These are phyloP conservation scores for Intubia oerlemansii DNA, from an alignment of 2,329 filamentous ascomycete species.

Conservation along the genomic window DNA sequence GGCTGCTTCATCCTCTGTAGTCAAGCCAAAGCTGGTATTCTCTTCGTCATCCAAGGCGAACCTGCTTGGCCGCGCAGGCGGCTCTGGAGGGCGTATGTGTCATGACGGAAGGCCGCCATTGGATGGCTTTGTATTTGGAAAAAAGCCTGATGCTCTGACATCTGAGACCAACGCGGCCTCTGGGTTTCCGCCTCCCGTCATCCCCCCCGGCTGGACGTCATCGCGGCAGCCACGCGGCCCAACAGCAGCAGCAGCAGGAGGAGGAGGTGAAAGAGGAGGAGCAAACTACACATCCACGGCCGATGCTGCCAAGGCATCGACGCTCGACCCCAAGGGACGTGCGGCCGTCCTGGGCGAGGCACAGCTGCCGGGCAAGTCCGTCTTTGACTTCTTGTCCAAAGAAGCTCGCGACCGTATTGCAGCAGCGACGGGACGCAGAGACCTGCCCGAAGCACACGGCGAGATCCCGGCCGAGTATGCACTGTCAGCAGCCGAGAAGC, in stretches of 20 bases:
- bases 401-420: constrained; percentile 58
- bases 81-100: constrained; percentile 38
- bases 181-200: constrained; percentile 33
- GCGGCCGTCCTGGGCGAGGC: constrained; percentile 66
- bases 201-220: constrained; percentile 57
- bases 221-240: constrained; percentile 17
- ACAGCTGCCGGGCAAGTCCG: constrained; percentile 70
- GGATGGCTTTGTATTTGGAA: constrained; percentile 57
- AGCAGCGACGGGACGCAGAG: constrained; percentile 48
- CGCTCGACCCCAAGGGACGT: constrained; percentile 52
- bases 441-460: constrained; percentile 58
- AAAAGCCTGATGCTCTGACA: constrained; percentile 23
- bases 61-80: no score
- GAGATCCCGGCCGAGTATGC: constrained; percentile 49
- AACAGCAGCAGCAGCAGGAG: no score
- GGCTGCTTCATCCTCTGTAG: no score
- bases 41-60: no score
- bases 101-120: constrained; percentile 66
- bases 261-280: no score
- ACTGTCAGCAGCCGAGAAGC: constrained; percentile 39
- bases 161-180: constrained; percentile 19
- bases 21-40: constrained; percentile 53
- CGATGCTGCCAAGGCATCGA: constrained; percentile 58
- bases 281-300: constrained; percentile 51
- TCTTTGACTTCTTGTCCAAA: constrained; percentile 80